Evolutionary conservation across 2,329 filamentous ascomycete genomes (phyloP), one percentile per base, ranked within the genome.

Genomic region (Sporothrix brunneoviolacea): DNA sequence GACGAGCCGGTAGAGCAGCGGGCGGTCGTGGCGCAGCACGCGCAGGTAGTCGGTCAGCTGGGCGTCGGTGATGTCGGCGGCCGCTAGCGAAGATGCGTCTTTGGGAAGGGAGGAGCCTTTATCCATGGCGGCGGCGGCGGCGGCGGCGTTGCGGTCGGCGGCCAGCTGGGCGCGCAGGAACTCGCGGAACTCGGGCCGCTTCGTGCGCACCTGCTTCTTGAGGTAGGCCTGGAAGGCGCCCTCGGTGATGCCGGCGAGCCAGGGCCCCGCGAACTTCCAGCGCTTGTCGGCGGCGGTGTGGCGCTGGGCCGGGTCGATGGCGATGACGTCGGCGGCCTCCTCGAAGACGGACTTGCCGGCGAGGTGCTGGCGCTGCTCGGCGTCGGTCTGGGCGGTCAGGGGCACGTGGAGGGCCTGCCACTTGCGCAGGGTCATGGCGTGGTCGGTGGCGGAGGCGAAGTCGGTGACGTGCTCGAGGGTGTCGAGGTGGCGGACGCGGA

Each of bases 401-500:
- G 88, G 82, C 48, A 95, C 69, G 52, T 80, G 77, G 64, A 96
- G 74, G 65, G 95, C 88, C 64, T 89, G 85, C 71, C 86, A 96
- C 72, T 96, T 97, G 63, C 82, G 75, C 50, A 94, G 72, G 8
- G 88, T 90, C 58, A 89, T 71, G 46, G 83, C 79, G 68, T 95
- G 88, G 65, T 95, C 88, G 51, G 84, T 79, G 0, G 90, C 86
- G 33, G 87, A 90, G 56, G 82, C 76, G 68, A 90, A 97, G 62
- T 96, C 90, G 62, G 91, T 95, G 58, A 96, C 77, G 65, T 90
- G 86, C 68, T 96, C 90, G 59, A 83, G 79, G 2, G 88, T 87
- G 71, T 97, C 91, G 57, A 95, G 77, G 54, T 85, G 78, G 60
- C 82, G 83, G 58, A 97, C 70, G 57, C 88, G 81, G 48, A 95